Percentiles rank a stretch among this genome's conserved stretches.
Conservation (phyloP, 495 filamentous ascomycete species). For the Annulohypoxylon stygium region DNA sequence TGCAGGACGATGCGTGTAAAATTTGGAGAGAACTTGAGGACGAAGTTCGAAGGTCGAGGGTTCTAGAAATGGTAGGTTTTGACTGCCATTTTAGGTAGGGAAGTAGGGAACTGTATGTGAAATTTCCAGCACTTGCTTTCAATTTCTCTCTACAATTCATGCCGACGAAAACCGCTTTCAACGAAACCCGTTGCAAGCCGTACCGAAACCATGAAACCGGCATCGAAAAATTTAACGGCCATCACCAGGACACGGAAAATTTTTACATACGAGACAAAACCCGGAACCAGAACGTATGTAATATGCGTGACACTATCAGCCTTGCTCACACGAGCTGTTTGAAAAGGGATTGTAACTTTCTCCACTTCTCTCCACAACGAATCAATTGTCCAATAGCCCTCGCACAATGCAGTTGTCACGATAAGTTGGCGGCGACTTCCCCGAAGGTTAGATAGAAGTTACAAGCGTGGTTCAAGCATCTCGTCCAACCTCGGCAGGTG, state of each 20-base stretch:
- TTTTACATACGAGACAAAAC: constrained; percentile 9
- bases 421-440: constrained; percentile 33
- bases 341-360: constrained; percentile 16
- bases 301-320: constrained; percentile 45
- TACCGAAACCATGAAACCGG: not conserved
- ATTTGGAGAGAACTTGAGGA: not conserved
- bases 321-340: constrained; percentile 31
- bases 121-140: constrained; percentile 42
- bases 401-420: constrained; percentile 3
- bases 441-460: constrained; percentile 22
- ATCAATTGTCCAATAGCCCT: constrained; percentile 38
- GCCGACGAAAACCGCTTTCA: constrained; percentile 40
- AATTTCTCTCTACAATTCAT: constrained; percentile 23
- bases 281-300: constrained; percentile 9
- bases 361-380: constrained; percentile 38
- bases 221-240: constrained; percentile 8
- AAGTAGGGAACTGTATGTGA: not conserved
- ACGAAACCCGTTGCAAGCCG: constrained; percentile 15
- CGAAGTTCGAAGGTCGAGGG: not conserved
- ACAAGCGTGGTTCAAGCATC: constrained; percentile 21
- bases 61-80: not conserved
- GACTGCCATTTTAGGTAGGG: not conserved
- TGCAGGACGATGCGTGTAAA: not conserved
- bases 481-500: constrained; percentile 24
- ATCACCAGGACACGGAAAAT: constrained; percentile 26